A percentile compares a stretch with the other conserved stretches of the same genome.
Evolutionary conservation across 305 asterid species (phyloP).

Genomic region (Solanum chacoense): DNA sequence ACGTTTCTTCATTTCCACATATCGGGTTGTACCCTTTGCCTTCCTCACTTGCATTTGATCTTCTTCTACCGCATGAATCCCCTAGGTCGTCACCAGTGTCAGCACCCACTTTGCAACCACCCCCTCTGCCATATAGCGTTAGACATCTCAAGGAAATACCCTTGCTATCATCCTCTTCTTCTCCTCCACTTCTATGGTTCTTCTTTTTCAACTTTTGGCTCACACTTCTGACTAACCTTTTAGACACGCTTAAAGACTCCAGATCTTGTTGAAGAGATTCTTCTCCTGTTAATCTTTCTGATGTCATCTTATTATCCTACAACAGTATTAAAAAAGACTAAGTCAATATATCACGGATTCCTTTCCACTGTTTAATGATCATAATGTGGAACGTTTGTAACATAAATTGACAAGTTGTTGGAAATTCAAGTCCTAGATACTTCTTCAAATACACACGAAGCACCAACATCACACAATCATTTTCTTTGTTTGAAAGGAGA

Average conservation of each 20-base stretch:
- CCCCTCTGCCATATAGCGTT: constrained; percentile 57
- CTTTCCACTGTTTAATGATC: not conserved
- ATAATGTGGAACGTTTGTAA: not conserved
- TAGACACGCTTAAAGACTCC: constrained; percentile 55
- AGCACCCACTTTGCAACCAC: constrained; percentile 91
- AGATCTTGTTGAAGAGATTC: constrained; percentile 29
- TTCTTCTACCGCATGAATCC: constrained; percentile 44
- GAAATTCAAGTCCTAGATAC: not conserved
- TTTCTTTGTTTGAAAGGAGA: not conserved
- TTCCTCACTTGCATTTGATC: constrained; percentile 63
- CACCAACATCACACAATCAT: not conserved
- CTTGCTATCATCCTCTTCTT: constrained; percentile 38
- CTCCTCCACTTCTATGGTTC: constrained; percentile 34
- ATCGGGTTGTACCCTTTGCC: constrained; percentile 34
- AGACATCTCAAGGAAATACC: constrained; percentile 72
- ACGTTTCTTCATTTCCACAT: constrained; percentile 45
- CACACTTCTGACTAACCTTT: constrained; percentile 55
- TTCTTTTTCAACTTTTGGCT: constrained; percentile 70
- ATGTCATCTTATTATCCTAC: constrained; percentile 22
- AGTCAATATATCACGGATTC: not conserved
- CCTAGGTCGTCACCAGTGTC: constrained; percentile 58
- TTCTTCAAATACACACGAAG: not conserved
- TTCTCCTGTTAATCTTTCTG: constrained; percentile 33
- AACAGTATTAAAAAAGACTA: not conserved
- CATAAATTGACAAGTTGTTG: not conserved